Evolutionary conservation across 768 basidiomycete species (phyloP).

Genomic region (Gymnopilus dilepis): DNA sequence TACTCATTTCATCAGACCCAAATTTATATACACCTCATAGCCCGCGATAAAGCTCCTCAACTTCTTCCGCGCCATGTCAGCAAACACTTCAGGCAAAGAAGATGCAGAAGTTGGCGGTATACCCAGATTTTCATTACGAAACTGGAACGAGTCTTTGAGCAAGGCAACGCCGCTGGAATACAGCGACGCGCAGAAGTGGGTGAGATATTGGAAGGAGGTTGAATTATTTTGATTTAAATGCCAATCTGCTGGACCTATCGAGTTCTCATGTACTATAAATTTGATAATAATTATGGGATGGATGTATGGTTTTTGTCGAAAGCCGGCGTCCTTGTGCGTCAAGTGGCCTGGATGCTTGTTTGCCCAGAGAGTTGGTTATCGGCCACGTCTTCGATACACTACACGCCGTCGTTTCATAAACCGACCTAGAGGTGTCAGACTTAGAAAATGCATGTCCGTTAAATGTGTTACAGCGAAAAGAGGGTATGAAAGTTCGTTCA

Average conservation of each 20-base stretch:
- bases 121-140: conserved; percentile 28
- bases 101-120: conserved; percentile 22
- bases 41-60: conserved; percentile 28
- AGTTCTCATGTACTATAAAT: neutral
- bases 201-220: conserved; percentile 37
- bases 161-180: conserved; percentile 25
- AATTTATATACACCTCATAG: conserved; percentile 16
- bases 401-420: too few relatives aligned
- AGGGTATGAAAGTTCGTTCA: conserved; percentile 22
- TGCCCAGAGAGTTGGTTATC: too few relatives aligned
- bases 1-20: neutral
- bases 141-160: conserved; percentile 36
- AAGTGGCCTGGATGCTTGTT: too few relatives aligned
- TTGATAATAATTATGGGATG: neutral
- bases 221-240: conserved; percentile 24
- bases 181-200: conserved; percentile 32
- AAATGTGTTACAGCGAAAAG: neutral
- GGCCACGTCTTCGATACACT: too few relatives aligned
- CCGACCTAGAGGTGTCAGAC: neutral
- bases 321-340: too few relatives aligned
- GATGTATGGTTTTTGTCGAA: too few relatives aligned
- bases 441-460: neutral
- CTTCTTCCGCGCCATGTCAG: conserved; percentile 5
- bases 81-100: conserved; percentile 14
- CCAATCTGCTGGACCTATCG: neutral